Base-by-base conservation (phyloP, 2,329 filamentous ascomycete species). In the Colletotrichum sublineola region DNA sequence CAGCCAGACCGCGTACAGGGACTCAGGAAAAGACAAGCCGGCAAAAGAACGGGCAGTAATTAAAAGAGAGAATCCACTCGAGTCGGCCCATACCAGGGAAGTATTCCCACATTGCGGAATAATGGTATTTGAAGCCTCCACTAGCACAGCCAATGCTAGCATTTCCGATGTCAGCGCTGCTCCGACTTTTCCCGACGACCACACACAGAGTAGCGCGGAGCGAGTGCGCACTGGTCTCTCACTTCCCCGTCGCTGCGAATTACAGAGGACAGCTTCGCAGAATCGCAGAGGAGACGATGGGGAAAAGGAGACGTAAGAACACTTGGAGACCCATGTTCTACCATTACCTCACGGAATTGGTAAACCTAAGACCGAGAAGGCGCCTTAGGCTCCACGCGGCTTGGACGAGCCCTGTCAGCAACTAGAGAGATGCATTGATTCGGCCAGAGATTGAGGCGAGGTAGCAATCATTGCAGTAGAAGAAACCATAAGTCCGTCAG, bases 291-390 rank as follows among this genome's bases (percentile, higher is more conserved):
- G n/a, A 63, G n/a, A 44, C 9, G 24, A 36, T 5, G 55, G 20
- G n/a, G 36, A 58, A 48, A 29, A 9, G 24, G 40, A 62, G 58
- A 50, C 42, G 48, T 46, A 61, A 50, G 50, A 55, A 29, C 31
- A 66, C 44, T 67, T 38, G 42, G 38, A 42, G 24, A 73, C 46
- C 56, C 73, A 40, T 53, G 60, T 48, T 74, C 69, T 70, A 14
- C 57, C 36, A 75, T 79, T 79, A 78, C 78, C 76, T 77, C 77
- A 79, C 70, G 73, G 64, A 78, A 79, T 77, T 75, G 63, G 68
- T 63, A 38, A 48, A 48, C 60, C 40, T 52, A 52, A n/a, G 61
- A 42, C 67, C 66, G 67, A 72, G 66, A 46, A 70, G 60, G 65
- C 46, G 53, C 50, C 36, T 63, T 29, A 36, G 6, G 29, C 63